phyloP scores from a whole-genome alignment of 352 stramenopile species.

The Phytopythium ostracodes region DNA sequence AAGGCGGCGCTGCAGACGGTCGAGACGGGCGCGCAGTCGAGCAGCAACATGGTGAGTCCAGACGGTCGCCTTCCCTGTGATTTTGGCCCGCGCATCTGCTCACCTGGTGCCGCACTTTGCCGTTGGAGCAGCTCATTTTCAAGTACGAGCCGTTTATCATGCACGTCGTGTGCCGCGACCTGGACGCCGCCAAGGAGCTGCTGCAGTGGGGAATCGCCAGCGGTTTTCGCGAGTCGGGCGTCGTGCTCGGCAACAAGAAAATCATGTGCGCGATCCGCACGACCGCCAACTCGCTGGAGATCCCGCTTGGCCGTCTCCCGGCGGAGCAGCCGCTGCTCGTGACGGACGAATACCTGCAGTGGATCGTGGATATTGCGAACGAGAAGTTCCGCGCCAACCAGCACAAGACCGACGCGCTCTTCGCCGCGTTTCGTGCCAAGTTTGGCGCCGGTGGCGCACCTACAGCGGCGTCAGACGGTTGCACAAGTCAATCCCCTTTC shows the following conservation, averaged over 20 bases:
- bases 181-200: conserved; percentile 73
- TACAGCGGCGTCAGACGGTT: too few relatives aligned
- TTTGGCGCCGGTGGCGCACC: too few relatives aligned
- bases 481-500: neutral
- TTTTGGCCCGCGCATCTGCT: too few relatives aligned
- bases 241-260: conserved; percentile 85
- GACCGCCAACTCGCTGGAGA: conserved; percentile 82
- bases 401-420: conserved; percentile 65
- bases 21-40: conserved; percentile 20
- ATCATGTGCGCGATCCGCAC: conserved; percentile 91
- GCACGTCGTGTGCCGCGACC: conserved; percentile 84
- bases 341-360: conserved; percentile 60
- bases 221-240: conserved; percentile 88
- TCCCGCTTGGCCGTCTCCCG: conserved; percentile 59
- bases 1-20: conserved; percentile 33
- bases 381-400: conserved; percentile 83
- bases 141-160: conserved; percentile 93
- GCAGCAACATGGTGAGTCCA: conserved; percentile 59
- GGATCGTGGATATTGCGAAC: conserved; percentile 79
- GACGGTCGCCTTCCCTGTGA: conserved; percentile 1
- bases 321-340: conserved; percentile 44
- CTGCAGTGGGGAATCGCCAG: conserved; percentile 77
- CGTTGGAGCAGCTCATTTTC: conserved; percentile 56
- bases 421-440: conserved; percentile 43
- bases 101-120: too few relatives aligned